Conservation (phyloP, 495 filamentous ascomycete species). For the Neurospora sp. region DNA sequence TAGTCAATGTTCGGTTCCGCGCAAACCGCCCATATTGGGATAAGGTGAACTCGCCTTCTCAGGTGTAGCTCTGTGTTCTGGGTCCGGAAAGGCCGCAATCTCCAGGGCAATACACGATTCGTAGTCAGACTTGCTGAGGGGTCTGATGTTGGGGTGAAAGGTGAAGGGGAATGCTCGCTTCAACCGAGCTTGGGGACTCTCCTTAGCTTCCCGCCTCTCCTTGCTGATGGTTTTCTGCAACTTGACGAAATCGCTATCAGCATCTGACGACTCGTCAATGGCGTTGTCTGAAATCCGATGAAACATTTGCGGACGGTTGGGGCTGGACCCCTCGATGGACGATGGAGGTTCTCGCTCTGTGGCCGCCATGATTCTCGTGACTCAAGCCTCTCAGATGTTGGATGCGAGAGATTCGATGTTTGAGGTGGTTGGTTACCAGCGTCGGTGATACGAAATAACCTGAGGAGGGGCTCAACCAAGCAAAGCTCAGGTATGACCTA, state of each 20-base stretch:
- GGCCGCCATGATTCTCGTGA: not conserved
- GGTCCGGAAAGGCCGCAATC: conserved; percentile 59
- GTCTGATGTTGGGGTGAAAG: conserved; percentile 53
- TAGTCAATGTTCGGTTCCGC: not conserved
- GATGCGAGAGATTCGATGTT: not conserved
- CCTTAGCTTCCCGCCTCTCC: conserved; percentile 20
- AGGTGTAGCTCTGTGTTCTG: conserved; percentile 56
- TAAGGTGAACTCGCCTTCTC: conserved; percentile 58
- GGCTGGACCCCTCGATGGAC: not conserved
- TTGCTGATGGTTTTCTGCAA: conserved; percentile 21
- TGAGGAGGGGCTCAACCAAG: not conserved
- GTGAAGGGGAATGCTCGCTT: conserved; percentile 20
- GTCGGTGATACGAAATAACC: not conserved
- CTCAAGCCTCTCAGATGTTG: not conserved
- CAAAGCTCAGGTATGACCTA: not conserved
- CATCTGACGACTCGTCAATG: conserved; percentile 26
- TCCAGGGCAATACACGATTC: conserved; percentile 72
- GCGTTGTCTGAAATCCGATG: conserved; percentile 10
- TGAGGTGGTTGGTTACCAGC: not conserved
- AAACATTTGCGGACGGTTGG: not conserved
- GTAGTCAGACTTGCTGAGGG: conserved; percentile 61
- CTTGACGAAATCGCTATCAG: conserved; percentile 23
- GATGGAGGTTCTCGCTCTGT: not conserved
- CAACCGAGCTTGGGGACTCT: conserved; percentile 15
- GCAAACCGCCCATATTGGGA: not conserved